These are phyloP conservation scores for Gaultheria prostrata DNA, from an alignment of 148 eudicot genomes.

Conservation along the genomic window DNA sequence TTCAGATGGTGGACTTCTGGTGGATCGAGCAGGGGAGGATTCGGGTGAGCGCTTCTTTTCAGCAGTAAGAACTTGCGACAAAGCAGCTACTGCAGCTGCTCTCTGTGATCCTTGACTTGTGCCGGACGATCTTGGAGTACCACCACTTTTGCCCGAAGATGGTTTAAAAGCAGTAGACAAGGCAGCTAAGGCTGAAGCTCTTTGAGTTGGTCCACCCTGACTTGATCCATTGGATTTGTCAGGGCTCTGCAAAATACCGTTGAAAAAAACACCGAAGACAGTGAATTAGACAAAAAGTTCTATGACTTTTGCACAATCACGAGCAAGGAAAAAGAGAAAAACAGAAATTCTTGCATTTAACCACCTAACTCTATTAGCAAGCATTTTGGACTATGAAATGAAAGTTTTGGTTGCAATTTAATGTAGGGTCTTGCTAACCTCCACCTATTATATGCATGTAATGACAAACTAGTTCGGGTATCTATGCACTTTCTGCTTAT, in stretches of 20 bases:
- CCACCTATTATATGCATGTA: no score
- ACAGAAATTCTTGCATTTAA: background rate
- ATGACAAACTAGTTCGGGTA: no score
- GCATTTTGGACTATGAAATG: constrained; percentile 6
- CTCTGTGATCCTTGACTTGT: constrained; percentile 72
- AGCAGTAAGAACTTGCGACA: constrained; percentile 84
- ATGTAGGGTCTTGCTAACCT: no score
- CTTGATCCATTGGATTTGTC: constrained; percentile 65
- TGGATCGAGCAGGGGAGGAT: constrained; percentile 56
- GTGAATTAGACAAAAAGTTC: background rate
- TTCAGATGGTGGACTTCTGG: constrained; percentile 59
- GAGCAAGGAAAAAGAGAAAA: background rate
- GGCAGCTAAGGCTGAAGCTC: constrained; percentile 82
- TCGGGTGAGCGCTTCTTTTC: constrained; percentile 70
- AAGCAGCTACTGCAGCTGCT: constrained; percentile 97
- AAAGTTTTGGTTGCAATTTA: background rate
- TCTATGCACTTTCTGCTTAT: no score
- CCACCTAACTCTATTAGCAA: background rate
- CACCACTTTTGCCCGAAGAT: constrained; percentile 48
- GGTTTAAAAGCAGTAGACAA: constrained; percentile 82
- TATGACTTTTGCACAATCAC: background rate
- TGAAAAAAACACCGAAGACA: background rate
- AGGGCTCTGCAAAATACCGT: constrained; percentile 40
- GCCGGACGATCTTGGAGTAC: constrained; percentile 48
- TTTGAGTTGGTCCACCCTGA: constrained; percentile 84